Evolutionary conservation across 306 rosid genomes (phyloP).

Genomic region (Quercus parvula): DNA sequence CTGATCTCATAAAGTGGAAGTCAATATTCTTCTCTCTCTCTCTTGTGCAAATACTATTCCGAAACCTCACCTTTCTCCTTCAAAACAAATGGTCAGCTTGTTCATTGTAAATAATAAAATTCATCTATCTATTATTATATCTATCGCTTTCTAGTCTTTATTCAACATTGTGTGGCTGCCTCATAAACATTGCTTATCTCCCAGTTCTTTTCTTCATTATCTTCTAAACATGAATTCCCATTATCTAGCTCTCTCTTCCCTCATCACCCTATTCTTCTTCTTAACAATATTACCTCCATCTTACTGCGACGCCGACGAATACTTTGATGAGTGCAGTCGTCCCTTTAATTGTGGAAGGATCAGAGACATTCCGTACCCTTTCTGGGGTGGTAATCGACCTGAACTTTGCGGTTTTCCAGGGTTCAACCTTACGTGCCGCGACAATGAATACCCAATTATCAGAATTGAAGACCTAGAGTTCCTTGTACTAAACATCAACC

Average conservation of each 20-base stretch:
- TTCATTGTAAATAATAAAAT: no score
- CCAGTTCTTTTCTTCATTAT: no score
- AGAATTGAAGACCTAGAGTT: constrained; percentile 19
- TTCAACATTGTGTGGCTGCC: no score
- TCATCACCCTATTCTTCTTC: constrained; percentile 22
- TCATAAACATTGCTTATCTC: no score
- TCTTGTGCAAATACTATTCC: no score
- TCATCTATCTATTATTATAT: no score
- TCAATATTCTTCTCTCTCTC: no score
- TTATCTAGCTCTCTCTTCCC: background rate
- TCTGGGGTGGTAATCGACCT: constrained; percentile 22
- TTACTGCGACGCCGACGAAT: background rate
- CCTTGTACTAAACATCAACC: constrained; percentile 10
- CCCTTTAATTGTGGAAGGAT: constrained; percentile 37
- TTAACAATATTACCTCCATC: constrained; percentile 12
- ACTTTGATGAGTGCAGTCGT: constrained; percentile 18
- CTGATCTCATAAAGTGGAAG: no score
- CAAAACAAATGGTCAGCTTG: no score
- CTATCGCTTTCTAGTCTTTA: no score
- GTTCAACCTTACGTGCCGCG: constrained; percentile 29
- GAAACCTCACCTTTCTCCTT: no score
- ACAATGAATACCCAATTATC: constrained; percentile 9
- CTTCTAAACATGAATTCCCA: background rate
- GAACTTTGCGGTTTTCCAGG: constrained; percentile 34
- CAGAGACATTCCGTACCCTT: constrained; percentile 30